Conservation (phyloP, 257 asterid species). For the Ophiorrhiza pumila region DNA sequence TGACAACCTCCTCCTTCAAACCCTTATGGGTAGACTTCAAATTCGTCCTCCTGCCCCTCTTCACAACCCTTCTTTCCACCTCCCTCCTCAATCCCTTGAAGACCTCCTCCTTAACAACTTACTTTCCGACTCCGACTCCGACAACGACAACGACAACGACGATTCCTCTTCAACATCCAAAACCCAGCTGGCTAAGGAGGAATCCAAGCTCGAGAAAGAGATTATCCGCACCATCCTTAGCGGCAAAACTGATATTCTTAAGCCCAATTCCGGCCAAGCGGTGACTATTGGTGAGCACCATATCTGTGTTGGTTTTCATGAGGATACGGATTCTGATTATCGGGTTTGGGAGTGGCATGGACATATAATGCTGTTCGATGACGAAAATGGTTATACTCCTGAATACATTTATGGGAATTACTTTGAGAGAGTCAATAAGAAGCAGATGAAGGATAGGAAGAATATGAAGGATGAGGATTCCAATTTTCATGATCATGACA, state of each 20-base stretch:
- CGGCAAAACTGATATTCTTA: conserved; percentile 60
- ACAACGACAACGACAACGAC: conserved; percentile 30
- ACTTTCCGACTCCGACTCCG: conserved; percentile 51
- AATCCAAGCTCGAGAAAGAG: conserved; percentile 76
- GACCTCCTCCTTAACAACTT: conserved; percentile 73
- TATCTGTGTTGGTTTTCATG: conserved; percentile 84
- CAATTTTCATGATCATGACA: conserved; percentile 23
- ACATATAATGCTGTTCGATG: conserved; percentile 85
- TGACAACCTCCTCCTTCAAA: conserved; percentile 82
- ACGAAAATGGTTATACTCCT: conserved; percentile 80
- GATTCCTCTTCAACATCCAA: conserved; percentile 46
- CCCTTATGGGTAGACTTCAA: conserved; percentile 80
- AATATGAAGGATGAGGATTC: conserved; percentile 15
- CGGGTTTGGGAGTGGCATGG: conserved; percentile 99
- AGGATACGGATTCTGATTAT: conserved; percentile 69
- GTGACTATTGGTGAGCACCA: conserved; percentile 82
- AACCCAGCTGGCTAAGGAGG: conserved; percentile 72
- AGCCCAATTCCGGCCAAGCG: conserved; percentile 93
- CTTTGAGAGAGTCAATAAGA: conserved; percentile 62
- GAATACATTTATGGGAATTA: conserved; percentile 95
- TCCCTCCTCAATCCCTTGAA: conserved; percentile 55
- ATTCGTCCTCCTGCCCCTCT: conserved; percentile 40
- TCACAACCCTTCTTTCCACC: conserved; percentile 34
- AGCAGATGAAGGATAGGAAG: conserved; percentile 24
- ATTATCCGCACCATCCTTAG: conserved; percentile 60